Base-by-base conservation (phyloP, 805 yeast genomes). In the Millerago galiae region DNA sequence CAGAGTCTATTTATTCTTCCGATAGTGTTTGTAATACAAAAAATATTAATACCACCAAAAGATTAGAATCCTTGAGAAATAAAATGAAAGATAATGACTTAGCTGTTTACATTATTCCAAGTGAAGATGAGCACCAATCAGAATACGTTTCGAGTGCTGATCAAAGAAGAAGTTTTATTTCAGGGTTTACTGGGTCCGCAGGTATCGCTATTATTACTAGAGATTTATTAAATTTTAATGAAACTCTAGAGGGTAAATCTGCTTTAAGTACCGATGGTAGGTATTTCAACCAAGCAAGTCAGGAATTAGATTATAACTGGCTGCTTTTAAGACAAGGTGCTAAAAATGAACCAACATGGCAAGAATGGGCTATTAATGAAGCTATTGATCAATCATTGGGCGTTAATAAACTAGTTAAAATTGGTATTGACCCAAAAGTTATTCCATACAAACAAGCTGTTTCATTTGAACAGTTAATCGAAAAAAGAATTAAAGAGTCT, bases 251-350 rank as follows among this genome's bases (percentile, higher is more conserved):
- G 10, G 87, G 88, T 1, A 75, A 77, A 37, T 95, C 96, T 12
- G 85, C 83, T 0, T 65, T 93, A 39, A 79, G 95, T 8, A 93
- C 99, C 0, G 99, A 93, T 63, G 98, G 98, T 2, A 72, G 99
- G 50, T 93, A 93, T 66, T 93, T 88, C 61, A 68, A 86, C 45
- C 99, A 93, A 65, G 98, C 98, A 1, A 77, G 74, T 17, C 77
- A 81, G 44, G 93, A 93, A 64, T 67, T 93, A 42, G 95, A 87
- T 59, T 56, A 63, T 31, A 79, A 79, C 55, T 93, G 98, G 98
- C 62, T 65, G 2, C 64, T 93, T 36, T 70, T 93, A 46, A 89
- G 83, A 57, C 95, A 83, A 59, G 95, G 95, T 4, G 66, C 71
- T 29, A 71, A 74, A n/a, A 84, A 81, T 27, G 74, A 74, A 31